These are phyloP conservation scores for Pestalotiopsis sp. DNA, from an alignment of 2,329 filamentous ascomycete genomes.

Conservation along the genomic window DNA sequence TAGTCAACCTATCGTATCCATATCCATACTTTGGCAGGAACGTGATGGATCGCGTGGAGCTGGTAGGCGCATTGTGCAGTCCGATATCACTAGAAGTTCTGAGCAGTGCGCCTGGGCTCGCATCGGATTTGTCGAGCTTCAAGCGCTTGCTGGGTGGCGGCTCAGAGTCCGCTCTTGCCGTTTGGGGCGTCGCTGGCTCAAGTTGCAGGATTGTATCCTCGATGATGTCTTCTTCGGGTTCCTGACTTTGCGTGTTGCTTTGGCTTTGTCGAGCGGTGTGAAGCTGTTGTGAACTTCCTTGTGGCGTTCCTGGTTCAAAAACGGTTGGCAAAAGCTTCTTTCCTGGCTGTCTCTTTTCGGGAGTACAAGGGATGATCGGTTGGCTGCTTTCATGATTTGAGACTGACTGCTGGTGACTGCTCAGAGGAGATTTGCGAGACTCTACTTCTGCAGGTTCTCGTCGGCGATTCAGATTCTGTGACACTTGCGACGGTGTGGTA, in stretches of 20 bases:
- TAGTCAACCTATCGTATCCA: constrained; percentile 42
- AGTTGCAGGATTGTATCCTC: constrained; percentile 24
- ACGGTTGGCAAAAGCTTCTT: background rate
- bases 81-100: constrained; percentile 37
- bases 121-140: constrained; percentile 15
- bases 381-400: background rate
- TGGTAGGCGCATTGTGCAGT: constrained; percentile 8
- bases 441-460: background rate
- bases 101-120: constrained; percentile 23
- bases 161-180: constrained; percentile 32
- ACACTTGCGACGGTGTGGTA: constrained; percentile 25
- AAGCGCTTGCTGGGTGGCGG: constrained; percentile 31
- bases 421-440: background rate
- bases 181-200: constrained; percentile 17
- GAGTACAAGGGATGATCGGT: constrained; percentile 13
- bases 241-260: background rate
- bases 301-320: background rate
- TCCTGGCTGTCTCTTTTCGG: background rate
- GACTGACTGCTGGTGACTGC: background rate
- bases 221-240: constrained; percentile 21
- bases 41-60: constrained; percentile 16
- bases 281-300: background rate
- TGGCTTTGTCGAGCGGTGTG: background rate
- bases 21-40: constrained; percentile 27
- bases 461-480: background rate